Percentiles rank a stretch among this genome's conserved stretches.
Evolutionary conservation across 2,329 filamentous ascomycete species (phyloP).

Genomic region (Zymoseptoria tritici): DNA sequence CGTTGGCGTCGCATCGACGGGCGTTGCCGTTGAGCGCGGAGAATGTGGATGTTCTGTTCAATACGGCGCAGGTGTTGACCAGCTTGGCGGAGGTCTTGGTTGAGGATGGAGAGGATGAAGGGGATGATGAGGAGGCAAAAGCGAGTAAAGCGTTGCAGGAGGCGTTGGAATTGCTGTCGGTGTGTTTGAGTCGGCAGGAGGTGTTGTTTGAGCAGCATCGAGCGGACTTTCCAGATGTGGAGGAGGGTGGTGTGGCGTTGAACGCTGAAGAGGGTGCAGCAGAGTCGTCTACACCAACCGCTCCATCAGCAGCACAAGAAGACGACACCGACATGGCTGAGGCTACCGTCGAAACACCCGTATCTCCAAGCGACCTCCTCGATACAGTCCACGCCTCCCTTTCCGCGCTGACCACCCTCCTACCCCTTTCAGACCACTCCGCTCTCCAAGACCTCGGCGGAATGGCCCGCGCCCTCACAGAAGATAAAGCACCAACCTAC

Average conservation of each 20-base stretch:
- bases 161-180: constrained; percentile 53
- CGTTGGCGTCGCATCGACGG: constrained; percentile 56
- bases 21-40: constrained; percentile 53
- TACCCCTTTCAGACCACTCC: constrained; percentile 46
- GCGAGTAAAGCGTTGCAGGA: constrained; percentile 52
- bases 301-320: constrained; percentile 4
- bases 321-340: constrained; percentile 48
- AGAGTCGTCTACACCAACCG: not conserved
- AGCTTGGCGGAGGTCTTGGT: constrained; percentile 55
- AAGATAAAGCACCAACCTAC: constrained; percentile 48
- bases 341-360: constrained; percentile 59
- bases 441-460: constrained; percentile 46
- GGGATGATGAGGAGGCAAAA: constrained; percentile 39
- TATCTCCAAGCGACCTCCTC: constrained; percentile 57
- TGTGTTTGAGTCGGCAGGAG: constrained; percentile 40
- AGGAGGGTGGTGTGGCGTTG: constrained; percentile 24
- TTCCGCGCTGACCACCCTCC: constrained; percentile 35
- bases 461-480: constrained; percentile 50
- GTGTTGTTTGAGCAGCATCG: constrained; percentile 37
- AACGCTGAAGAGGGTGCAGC: constrained; percentile 11
- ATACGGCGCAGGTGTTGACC: constrained; percentile 62
- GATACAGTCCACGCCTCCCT: constrained; percentile 62
- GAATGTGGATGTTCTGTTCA: constrained; percentile 64
- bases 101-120: constrained; percentile 33
- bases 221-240: constrained; percentile 27